Base-by-base conservation (phyloP, 108 stramenopile species). In the Cyclostephanos tholiformis region DNA sequence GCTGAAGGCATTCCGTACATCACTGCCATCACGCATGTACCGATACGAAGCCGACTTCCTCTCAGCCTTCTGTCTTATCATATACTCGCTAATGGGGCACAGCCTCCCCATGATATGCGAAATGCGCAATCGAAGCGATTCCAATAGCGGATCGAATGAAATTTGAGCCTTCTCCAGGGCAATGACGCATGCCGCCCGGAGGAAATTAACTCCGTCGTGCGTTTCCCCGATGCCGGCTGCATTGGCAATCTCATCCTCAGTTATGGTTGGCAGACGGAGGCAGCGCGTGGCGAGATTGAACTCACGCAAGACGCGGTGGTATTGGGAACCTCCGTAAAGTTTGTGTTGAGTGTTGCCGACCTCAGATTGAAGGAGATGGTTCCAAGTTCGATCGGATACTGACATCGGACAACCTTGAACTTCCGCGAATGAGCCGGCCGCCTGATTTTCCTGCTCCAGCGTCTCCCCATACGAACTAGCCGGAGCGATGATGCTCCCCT, bases 201-300 rank as follows among this genome's bases (percentile, higher is more conserved):
- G 79, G 79, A 96, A 96, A 76, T 97, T 95, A 36, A 94, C 96
- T 35, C 96, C 96, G 71, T 97, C 95, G 72, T 97, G 96, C 46
- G 93, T 89, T 53, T 94, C 93, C 25, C 93, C 92, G 25, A 97
- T 88, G 43, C 96, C 96, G 69, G 92, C 93, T 32, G 96, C 95
- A 81, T 97, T 97, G 46, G 96, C 96, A 75, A 97, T 95, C 82
- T 97, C 96, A 61, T 96, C 93, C 65, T 95, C 92, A 4, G 91
- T 84, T 48, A 96, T 90, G 50, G 87, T 87, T 17, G 96, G 96
- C 9, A 88, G 69, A 30, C 85, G 80, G 56, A 95, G 86, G 65
- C 93, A 93, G 20, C 89, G 73, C 20, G 94, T 89, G 10, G 96
- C 96, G 32, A 95, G 78, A 64, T 87, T 85, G 68, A 97, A 97